Base-by-base conservation (phyloP, 495 filamentous ascomycete genomes). In the Cercophora scortea region DNA sequence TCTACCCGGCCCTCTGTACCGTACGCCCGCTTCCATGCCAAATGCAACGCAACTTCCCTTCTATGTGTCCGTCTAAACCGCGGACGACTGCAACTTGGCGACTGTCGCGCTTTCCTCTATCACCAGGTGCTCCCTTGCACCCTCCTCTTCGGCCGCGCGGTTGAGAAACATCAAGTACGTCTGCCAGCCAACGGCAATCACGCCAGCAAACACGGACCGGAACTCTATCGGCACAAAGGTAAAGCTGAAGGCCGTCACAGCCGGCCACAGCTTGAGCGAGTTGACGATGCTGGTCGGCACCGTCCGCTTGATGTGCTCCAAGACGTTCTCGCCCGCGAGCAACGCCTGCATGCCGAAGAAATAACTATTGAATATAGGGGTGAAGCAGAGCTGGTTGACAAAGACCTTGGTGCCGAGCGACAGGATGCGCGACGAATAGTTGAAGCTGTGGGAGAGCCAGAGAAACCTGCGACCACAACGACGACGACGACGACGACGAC, bases 101-200 rank as follows among this genome's bases (percentile, higher is more conserved):
- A 25, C 25, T 25, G 25, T 25, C 25, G 25, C 25, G 25, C 25
- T 25, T 5, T 25, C 25, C 25, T 25, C 25, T 5, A 25, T 25
- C 25, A 5, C 25, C 25, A 25, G 25, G 25, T 25, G 25, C 25
- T 25, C 2, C 25, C 25, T 25, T 25, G 25, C 25, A 25, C 25
- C 36, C 1, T 25, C 48, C 9, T 35, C 53, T 38, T 60, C 56
- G 57, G 87, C 89, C 54, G 71, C 76, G 65, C 85, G 79, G 56
- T 95, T 95, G 64, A 96, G 69, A 68, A 82, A 87, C 49, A 81
- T 85, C 55, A 96, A 61, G 75, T 96, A 96, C 3, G 86, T 88
- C 71, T 96, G 91, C 90, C 90, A 96, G 1, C 88, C 87, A 43
- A 95, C 84, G 3, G 88, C 90, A 59, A 90, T 78, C 12, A 80